Percentiles rank a stretch among this genome's conserved stretches.
Evolutionary conservation across 176 grass and related monocot species (phyloP).

Genomic region (Carex littledalei): DNA sequence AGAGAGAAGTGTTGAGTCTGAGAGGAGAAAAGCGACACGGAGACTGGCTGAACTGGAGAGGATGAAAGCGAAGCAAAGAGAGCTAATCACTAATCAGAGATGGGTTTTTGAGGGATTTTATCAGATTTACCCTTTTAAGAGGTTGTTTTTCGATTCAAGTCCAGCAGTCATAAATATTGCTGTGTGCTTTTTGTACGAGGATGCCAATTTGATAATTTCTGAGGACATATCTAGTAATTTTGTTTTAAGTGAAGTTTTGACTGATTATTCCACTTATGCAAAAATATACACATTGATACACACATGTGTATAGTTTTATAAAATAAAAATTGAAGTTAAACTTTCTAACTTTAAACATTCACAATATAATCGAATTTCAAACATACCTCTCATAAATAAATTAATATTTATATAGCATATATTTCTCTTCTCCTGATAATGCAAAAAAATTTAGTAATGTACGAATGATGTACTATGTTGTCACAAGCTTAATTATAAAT

Average conservation of each 20-base stretch:
- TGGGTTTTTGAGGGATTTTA: neutral
- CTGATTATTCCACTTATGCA: no score
- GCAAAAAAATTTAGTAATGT: neutral
- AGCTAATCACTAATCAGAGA: neutral
- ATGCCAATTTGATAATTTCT: neutral
- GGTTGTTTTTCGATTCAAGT: neutral
- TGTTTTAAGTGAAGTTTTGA: no score
- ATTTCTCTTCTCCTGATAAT: no score
- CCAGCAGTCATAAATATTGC: neutral
- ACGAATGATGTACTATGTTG: neutral
- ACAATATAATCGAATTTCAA: no score
- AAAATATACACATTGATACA: no score
- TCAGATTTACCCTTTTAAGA: slow-evolving; percentile 2
- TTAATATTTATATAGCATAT: no score
- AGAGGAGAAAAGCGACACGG: neutral
- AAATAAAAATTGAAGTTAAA: no score
- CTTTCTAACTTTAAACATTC: no score
- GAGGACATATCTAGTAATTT: neutral
- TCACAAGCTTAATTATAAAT: neutral
- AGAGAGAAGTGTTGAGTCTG: neutral
- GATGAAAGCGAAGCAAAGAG: neutral
- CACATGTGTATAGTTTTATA: no score
- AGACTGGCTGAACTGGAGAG: neutral
- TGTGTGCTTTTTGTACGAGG: neutral
- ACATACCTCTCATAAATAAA: no score